phyloP scores from a whole-genome alignment of 345 rosid species.

The Physaria fendleri region DNA sequence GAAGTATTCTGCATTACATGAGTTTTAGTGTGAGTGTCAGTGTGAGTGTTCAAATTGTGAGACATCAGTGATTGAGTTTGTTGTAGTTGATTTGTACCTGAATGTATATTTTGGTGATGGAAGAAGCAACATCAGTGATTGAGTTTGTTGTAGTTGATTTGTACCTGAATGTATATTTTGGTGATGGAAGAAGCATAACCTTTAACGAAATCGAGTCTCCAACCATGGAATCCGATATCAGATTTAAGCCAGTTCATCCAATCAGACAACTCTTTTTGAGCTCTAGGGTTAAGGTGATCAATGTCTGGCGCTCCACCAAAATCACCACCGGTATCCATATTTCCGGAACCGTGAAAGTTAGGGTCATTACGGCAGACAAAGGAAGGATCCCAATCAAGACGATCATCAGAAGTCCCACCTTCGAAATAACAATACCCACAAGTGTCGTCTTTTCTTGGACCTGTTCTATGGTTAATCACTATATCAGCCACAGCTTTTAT shows the following conservation, averaged over 20 bases:
- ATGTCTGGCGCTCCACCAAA: conserved; percentile 66
- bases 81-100: too few relatives aligned
- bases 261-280: conserved; percentile 58
- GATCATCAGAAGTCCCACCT: conserved; percentile 74
- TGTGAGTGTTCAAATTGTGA: not conserved
- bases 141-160: too few relatives aligned
- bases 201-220: conserved; percentile 65
- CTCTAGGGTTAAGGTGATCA: conserved; percentile 67
- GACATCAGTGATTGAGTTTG: too few relatives aligned
- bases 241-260: conserved; percentile 92
- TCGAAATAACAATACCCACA: conserved; percentile 67
- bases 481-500: conserved; percentile 76
- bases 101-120: conserved; percentile 42
- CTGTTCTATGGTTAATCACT: conserved; percentile 84
- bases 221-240: conserved; percentile 68
- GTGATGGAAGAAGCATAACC: conserved; percentile 63
- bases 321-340: conserved; percentile 54
- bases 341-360: conserved; percentile 55
- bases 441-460: conserved; percentile 54
- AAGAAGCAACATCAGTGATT: too few relatives aligned
- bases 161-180: conserved; percentile 39
- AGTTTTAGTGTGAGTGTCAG: not conserved
- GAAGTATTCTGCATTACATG: conserved; percentile 32
- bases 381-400: conserved; percentile 85
- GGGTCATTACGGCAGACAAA: conserved; percentile 53